Evolutionary conservation across 306 rosid genomes (phyloP), one percentile per base, ranked within the genome.

Genomic region (Datisca glomerata): DNA sequence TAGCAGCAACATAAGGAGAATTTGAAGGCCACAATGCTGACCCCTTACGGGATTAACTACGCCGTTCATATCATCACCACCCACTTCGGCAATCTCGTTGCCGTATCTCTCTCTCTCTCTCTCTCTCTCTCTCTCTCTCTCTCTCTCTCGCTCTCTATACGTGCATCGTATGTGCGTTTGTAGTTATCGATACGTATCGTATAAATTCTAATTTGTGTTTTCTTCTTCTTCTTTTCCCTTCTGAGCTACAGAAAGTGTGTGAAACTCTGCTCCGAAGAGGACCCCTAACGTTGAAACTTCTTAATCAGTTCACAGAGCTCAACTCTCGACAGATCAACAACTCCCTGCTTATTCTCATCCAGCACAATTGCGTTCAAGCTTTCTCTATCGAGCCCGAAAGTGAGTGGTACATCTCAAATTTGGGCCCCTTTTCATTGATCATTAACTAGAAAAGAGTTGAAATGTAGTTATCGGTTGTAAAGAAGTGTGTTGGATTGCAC

Each of bases 291-390:
- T 52, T 79, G 44, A 60, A 57, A 6, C 64, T 19, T 18, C 24
- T 80, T 21, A 31, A 74, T 41, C 70, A 76, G 19, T 72, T 20
- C 72, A 74, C 95, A 2, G 84, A 78, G 42, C 84, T 89, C 33
- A 65, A 68, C 8, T 52, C 55, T 20, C 70, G 68, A 43, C 84
- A 80, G 47, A 85, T 77, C 43, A 80, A 70, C 51, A 89, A 74
- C 59, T 77, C 95, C 19, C 64, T 89, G 18, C 93, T 89, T 23
- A 80, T 89, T 41, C 71, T 89, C 28, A 66, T 83, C 59, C 97
- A 89, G 49, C 94, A 89, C 58, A 89, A 89, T 53, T 83, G 93
- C 53, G 85, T 62, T 28, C 97, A 89, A 60, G 64, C 91, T 6
- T 86, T 58, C 55, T 21, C 67, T 41, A 4, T 17, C 3, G 55